Evolutionary conservation across 768 basidiomycete genomes (phyloP).

Genomic region (Pulveroboletus sp.): DNA sequence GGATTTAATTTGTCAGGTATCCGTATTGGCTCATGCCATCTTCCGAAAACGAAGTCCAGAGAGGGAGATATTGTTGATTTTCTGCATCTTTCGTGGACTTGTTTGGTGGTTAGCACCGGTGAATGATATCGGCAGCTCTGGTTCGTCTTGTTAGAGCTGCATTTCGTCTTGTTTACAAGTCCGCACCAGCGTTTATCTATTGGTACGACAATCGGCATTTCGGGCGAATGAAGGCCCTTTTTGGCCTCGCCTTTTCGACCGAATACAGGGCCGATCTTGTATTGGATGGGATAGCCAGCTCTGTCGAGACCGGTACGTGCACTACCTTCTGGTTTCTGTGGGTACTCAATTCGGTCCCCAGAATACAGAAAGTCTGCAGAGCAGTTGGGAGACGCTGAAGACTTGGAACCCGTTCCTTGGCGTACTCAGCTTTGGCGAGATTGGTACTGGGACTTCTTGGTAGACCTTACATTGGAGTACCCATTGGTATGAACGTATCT

Average conservation of each 20-base stretch:
- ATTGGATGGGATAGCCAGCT: slow-evolving; percentile 35
- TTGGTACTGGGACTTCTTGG: slow-evolving; percentile 39
- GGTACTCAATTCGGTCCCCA: slow-evolving; percentile 11
- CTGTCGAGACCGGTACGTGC: slow-evolving; percentile 31
- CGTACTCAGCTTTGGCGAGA: slow-evolving; percentile 7
- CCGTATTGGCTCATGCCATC: slow-evolving; percentile 17
- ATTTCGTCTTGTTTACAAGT: not conserved
- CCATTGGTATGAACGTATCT: slow-evolving; percentile 29
- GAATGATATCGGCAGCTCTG: slow-evolving; percentile 35
- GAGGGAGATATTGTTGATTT: slow-evolving; percentile 25
- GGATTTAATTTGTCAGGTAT: slow-evolving; percentile 26
- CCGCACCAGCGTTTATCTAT: slow-evolving; percentile 37
- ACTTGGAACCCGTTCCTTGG: slow-evolving; percentile 27
- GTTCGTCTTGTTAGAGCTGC: slow-evolving; percentile 21
- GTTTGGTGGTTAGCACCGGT: slow-evolving; percentile 33
- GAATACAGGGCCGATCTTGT: slow-evolving; percentile 34
- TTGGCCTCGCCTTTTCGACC: slow-evolving; percentile 37
- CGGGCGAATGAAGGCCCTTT: slow-evolving; percentile 37
- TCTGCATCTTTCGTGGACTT: slow-evolving; percentile 29
- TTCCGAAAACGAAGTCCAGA: slow-evolving; percentile 22
- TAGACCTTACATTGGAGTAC: slow-evolving; percentile 29
- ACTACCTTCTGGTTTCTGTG: accelerated
- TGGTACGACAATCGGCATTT: slow-evolving; percentile 37
- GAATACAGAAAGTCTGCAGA: slow-evolving; percentile 36
- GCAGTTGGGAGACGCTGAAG: slow-evolving; percentile 28